Evolutionary conservation across 441 rosid genomes (phyloP), one percentile per base, ranked within the genome.

Genomic region (Capsella rubella): DNA sequence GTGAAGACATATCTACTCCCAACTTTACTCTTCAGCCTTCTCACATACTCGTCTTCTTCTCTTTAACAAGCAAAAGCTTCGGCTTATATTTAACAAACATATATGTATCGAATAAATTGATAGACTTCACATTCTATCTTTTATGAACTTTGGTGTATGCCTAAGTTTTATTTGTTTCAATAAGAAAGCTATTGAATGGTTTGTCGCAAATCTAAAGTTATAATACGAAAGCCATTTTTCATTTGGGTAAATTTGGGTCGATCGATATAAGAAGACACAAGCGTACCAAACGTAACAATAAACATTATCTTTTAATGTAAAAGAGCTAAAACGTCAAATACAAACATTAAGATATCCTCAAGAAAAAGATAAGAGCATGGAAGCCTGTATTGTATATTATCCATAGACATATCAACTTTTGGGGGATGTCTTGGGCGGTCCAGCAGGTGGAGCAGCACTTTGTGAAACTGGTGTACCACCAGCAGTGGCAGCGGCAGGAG

Each of bases 381-480:
- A 55, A 39, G 67, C 52, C 43, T 65, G 47, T 67, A 31, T 10
- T 40, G 67, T 59, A 10, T 51, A 12, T 78, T 56, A 60, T 46
- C 42, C 49, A 29, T 39, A 29, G 34, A 47, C 55, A 37, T 31
- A 69, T 84, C 75, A 91, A 73, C 88, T 83, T 45, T 81, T 81
- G 0, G 97, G 99, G 0, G 99, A 95, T 14, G 92, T 77, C 64
- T 90, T 89, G 3, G 91, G 75, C n/a, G 79, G 91, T 46, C 84
- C 96, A 71, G 86, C 74, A 53, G 79, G 93, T 70, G 84, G 91
- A 68, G 64, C 85, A 70, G 64, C 85, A 58, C 87, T 64, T 76
- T 88, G 90, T 8, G 90, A 14, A 67, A 86, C 80, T 13, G 92
- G 78, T 0, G 90, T 59, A 21, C 79, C 88, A 27, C 74, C 78